These are phyloP conservation scores for Aegilops speltoides DNA, from an alignment of 176 grass and related monocot species.

Conservation along the genomic window DNA sequence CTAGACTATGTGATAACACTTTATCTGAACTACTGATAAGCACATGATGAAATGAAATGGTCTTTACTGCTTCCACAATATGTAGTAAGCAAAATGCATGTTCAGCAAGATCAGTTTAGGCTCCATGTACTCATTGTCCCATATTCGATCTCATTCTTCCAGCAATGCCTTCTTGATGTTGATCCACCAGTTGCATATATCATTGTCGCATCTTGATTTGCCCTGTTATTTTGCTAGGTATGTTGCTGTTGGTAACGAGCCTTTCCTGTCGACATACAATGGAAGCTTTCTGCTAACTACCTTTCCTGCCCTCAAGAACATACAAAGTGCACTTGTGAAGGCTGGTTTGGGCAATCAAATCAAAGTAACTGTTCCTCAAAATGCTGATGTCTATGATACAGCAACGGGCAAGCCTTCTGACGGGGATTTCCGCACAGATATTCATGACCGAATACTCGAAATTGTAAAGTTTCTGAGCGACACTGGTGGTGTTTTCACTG, in stretches of 20 bases:
- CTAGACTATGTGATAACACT: not conserved
- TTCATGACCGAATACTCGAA: constrained; percentile 79
- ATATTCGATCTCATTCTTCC: not conserved
- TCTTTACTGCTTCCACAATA: too few species aligned
- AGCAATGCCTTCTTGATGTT: not conserved
- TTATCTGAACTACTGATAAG: constrained; percentile 7
- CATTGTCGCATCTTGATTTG: constrained; percentile 3
- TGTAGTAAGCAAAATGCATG: too few species aligned
- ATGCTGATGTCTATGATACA: constrained; percentile 86
- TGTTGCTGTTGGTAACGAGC: constrained; percentile 95
- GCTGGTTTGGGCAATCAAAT: constrained; percentile 73
- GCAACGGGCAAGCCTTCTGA: constrained; percentile 66
- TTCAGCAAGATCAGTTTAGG: too few species aligned
- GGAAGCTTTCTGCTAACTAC: constrained; percentile 95
- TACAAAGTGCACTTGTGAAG: constrained; percentile 82
- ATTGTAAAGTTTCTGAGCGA: constrained; percentile 93
- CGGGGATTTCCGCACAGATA: constrained; percentile 87
- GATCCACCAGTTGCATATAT: not conserved
- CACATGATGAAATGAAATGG: not conserved
- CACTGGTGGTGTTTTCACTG: constrained; percentile 73
- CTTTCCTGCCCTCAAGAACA: constrained; percentile 81
- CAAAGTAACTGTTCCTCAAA: constrained; percentile 79
- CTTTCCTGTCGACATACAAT: constrained; percentile 97
- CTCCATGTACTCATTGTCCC: constrained; percentile 3
- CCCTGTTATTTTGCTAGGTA: constrained; percentile 51